A percentile compares a stretch with the other conserved stretches of the same genome.
phyloP scores from a whole-genome alignment of 805 yeast genomes.

The Zygotorulaspora sp. region DNA sequence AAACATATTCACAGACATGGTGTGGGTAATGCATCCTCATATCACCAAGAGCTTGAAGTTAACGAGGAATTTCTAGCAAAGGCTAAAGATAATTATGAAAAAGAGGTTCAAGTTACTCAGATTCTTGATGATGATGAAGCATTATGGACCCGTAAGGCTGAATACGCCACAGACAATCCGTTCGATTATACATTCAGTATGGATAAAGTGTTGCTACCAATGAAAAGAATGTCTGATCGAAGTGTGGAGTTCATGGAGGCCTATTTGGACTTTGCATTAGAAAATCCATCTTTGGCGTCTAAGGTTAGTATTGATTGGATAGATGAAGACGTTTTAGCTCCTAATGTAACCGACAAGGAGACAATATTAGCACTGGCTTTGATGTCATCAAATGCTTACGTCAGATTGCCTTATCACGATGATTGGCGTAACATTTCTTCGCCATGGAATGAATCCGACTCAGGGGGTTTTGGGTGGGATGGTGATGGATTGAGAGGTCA shows the following conservation, averaged over 20 bases:
- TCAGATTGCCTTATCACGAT: slow-evolving; percentile 65
- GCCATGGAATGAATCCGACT: slow-evolving; percentile 51
- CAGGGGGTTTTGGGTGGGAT: slow-evolving; percentile 80
- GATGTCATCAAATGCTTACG: slow-evolving; percentile 90
- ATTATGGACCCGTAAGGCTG: slow-evolving; percentile 22
- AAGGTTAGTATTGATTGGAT: slow-evolving; percentile 61
- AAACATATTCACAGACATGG: slow-evolving; percentile 27
- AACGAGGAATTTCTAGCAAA: slow-evolving; percentile 14
- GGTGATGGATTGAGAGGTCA: slow-evolving; percentile 86
- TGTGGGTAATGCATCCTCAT: slow-evolving; percentile 11
- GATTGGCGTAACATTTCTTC: slow-evolving; percentile 80
- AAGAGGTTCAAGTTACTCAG: slow-evolving; percentile 2
- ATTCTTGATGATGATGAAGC: slow-evolving; percentile 10
- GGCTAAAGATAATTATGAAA: slow-evolving; percentile 18
- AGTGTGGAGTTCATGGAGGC: slow-evolving; percentile 63
- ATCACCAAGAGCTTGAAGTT: slow-evolving; percentile 23
- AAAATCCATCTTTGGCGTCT: slow-evolving; percentile 27
- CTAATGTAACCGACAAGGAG: slow-evolving; percentile 69
- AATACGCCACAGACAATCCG: slow-evolving; percentile 25
- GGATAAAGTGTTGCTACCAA: slow-evolving; percentile 9
- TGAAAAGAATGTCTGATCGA: slow-evolving; percentile 42
- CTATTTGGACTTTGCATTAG: slow-evolving; percentile 54
- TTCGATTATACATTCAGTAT: slow-evolving; percentile 22
- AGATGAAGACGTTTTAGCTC: slow-evolving; percentile 50
- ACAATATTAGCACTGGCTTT: slow-evolving; percentile 73